A percentile compares a stretch with the other conserved stretches of the same genome.
Conservation (phyloP, 2,329 filamentous ascomycete genomes). For the Hansfordia pulvinata region DNA sequence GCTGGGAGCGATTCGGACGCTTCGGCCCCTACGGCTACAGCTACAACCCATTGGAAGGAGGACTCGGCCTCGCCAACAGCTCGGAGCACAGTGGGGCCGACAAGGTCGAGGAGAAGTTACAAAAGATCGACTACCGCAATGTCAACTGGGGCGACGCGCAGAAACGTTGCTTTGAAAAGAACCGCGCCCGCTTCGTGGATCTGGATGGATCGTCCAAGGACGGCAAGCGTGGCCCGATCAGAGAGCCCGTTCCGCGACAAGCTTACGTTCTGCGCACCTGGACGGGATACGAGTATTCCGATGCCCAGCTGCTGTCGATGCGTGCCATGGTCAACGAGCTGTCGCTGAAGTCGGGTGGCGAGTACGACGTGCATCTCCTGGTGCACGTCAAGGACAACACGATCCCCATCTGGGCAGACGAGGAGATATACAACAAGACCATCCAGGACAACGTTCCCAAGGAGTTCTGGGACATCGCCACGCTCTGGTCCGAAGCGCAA, state of each 20-base stretch:
- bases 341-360: slow-evolving; percentile 47
- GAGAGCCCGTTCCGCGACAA: slow-evolving; percentile 29
- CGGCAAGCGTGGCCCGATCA: slow-evolving; percentile 10
- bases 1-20: slow-evolving; percentile 57
- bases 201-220: slow-evolving; percentile 1
- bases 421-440: slow-evolving; percentile 30
- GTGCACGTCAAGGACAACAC: slow-evolving; percentile 31
- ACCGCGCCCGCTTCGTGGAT: slow-evolving; percentile 32
- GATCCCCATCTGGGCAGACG: slow-evolving; percentile 17
- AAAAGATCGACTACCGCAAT: slow-evolving; percentile 21
- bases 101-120: slow-evolving; percentile 20
- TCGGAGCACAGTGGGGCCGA: slow-evolving; percentile 47
- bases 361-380: slow-evolving; percentile 45
- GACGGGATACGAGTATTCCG: slow-evolving; percentile 48
- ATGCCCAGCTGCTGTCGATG: slow-evolving; percentile 51
- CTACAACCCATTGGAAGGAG: slow-evolving; percentile 50
- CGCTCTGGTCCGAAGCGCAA: slow-evolving; percentile 54
- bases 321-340: slow-evolving; percentile 54
- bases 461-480: slow-evolving; percentile 56
- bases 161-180: slow-evolving; percentile 25
- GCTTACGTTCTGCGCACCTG: slow-evolving; percentile 55
- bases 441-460: slow-evolving; percentile 41
- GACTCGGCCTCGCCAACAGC: slow-evolving; percentile 44
- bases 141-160: slow-evolving; percentile 20
- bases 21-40: slow-evolving; percentile 56